phyloP scores from a whole-genome alignment of 257 asterid genomes.

The Salvia hispanica region DNA sequence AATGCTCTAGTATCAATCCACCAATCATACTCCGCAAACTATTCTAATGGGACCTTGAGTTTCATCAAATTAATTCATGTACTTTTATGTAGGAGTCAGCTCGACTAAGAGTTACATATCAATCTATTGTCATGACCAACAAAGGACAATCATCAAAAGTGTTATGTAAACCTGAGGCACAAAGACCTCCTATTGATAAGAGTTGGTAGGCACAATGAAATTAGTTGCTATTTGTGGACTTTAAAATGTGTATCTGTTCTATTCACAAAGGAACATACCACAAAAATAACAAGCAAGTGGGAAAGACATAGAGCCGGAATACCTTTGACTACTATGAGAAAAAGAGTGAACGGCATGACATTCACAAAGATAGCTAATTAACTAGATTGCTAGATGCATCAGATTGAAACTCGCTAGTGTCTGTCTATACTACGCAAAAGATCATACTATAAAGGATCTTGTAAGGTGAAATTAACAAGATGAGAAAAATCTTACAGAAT shows the following conservation, averaged over 20 bases:
- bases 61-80: slow-evolving; percentile 13
- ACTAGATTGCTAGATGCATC: neutral
- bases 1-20: slow-evolving; percentile 1
- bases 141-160: neutral
- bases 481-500: slow-evolving; percentile 8
- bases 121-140: slow-evolving; percentile 20
- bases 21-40: neutral
- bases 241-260: neutral
- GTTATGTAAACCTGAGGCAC: no score
- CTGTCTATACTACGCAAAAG: slow-evolving; percentile 5
- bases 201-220: neutral
- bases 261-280: neutral
- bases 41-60: neutral
- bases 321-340: neutral
- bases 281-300: no score
- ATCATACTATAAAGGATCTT: slow-evolving; percentile 1
- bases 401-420: slow-evolving; percentile 7
- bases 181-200: no score
- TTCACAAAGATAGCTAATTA: neutral
- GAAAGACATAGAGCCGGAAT: neutral
- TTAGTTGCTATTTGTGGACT: neutral
- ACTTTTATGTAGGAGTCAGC: neutral
- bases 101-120: neutral
- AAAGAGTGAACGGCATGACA: neutral
- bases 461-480: neutral